Percentiles rank a stretch among this genome's conserved stretches.
These are phyloP conservation scores for Myxozyma sirexii DNA, from an alignment of 805 yeast genomes.

Conservation along the genomic window DNA sequence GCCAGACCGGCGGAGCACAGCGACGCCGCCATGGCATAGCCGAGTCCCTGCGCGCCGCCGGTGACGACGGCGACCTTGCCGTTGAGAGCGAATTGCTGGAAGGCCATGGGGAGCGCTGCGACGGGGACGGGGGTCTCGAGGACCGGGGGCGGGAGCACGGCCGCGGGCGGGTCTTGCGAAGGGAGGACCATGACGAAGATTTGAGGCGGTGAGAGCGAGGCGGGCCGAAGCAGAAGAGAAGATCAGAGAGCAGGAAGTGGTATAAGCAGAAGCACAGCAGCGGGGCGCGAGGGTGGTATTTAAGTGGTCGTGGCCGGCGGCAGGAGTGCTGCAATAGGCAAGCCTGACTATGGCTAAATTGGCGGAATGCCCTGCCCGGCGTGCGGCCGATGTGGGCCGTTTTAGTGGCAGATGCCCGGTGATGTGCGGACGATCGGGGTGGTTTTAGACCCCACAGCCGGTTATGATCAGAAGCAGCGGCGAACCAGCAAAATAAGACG, in stretches of 20 bases:
- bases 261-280: neutral
- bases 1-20: conserved; percentile 57
- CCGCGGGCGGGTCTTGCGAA: too few relatives aligned
- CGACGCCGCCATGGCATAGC: conserved; percentile 61
- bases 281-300: neutral
- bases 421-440: neutral
- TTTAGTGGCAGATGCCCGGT: neutral
- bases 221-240: neutral
- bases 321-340: conserved; percentile 2
- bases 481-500: too few relatives aligned
- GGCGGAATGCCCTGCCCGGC: neutral
- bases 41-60: conserved; percentile 71
- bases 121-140: neutral
- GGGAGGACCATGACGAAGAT: conserved; percentile 1
- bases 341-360: neutral
- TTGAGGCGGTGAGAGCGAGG: neutral
- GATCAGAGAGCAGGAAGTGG: neutral
- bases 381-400: neutral
- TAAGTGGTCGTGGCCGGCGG: neutral
- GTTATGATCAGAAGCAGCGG: neutral
- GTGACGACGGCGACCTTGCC: conserved; percentile 66
- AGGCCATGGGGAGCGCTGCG: conserved; percentile 9
- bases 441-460: neutral
- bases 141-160: neutral
- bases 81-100: conserved; percentile 18